These are phyloP conservation scores for Casaregolazyma suthepensis DNA, from an alignment of 1,139 yeast genomes.

Conservation along the genomic window DNA sequence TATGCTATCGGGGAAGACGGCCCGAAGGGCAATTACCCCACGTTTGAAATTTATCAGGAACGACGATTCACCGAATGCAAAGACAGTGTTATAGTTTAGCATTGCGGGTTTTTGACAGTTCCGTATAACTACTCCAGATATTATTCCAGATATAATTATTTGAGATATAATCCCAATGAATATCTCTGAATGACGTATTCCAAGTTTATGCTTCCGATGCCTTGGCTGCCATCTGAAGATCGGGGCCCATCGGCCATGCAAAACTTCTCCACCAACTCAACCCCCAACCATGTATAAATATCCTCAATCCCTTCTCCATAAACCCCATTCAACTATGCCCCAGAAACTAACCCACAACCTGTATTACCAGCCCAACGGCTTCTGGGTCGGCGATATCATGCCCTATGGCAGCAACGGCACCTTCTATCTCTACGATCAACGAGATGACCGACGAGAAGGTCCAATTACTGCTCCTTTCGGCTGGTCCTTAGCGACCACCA, in stretches of 20 bases:
- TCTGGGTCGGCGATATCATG: conserved; percentile 12
- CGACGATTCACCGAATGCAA: neutral
- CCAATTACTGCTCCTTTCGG: conserved; percentile 12
- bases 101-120: no score
- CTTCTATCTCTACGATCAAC: conserved; percentile 11
- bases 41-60: neutral
- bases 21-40: neutral
- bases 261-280: no score
- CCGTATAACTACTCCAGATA: no score
- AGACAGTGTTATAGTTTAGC: no score
- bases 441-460: conserved; percentile 12
- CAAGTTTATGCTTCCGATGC: no score
- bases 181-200: no score
- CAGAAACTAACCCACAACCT: conserved; percentile 3
- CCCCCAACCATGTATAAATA: neutral
- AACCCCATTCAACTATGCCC: neutral
- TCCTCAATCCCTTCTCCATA: neutral
- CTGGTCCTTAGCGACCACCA: conserved; percentile 11
- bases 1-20: neutral
- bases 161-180: no score
- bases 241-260: neutral
- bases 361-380: conserved; percentile 11
- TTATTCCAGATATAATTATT: no score
- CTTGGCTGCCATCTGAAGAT: no score
- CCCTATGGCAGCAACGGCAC: conserved; percentile 12